phyloP scores from a whole-genome alignment of 805 yeast species.

The Nakazawaea wickerhamii region DNA sequence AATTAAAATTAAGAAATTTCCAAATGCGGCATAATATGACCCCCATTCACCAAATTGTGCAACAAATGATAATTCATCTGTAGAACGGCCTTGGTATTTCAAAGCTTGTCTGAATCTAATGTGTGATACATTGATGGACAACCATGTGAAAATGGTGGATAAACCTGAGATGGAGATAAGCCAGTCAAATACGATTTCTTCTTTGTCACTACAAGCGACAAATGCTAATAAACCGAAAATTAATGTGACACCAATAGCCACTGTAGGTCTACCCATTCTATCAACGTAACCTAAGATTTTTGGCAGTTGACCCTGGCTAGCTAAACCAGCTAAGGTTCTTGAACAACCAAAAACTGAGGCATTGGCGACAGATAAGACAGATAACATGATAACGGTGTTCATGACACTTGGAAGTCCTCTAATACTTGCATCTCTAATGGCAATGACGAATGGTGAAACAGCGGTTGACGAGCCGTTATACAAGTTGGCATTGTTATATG shows the following conservation, averaged over 20 bases:
- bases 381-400: conserved; percentile 62
- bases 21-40: conserved; percentile 41
- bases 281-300: conserved; percentile 43
- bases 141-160: conserved; percentile 54
- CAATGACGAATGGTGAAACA: conserved; percentile 77
- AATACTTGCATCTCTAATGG: conserved; percentile 59
- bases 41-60: conserved; percentile 50
- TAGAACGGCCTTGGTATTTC: conserved; percentile 42
- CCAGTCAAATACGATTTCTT: conserved; percentile 53
- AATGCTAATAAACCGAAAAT: conserved; percentile 50
- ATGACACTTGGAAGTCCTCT: conserved; percentile 58
- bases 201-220: conserved; percentile 51
- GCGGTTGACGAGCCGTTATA: conserved; percentile 52
- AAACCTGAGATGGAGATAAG: conserved; percentile 53
- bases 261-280: conserved; percentile 49
- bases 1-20: conserved; percentile 43
- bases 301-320: conserved; percentile 62
- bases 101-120: conserved; percentile 52
- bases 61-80: conserved; percentile 46
- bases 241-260: conserved; percentile 46
- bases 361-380: conserved; percentile 69
- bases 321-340: conserved; percentile 58
- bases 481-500: conserved; percentile 48
- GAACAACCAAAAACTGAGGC: conserved; percentile 68
- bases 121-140: conserved; percentile 47